Percentiles rank a stretch among this genome's conserved stretches.
These are phyloP conservation scores for Solanum pinnatisectum DNA, from an alignment of 257 asterid genomes.

Conservation along the genomic window DNA sequence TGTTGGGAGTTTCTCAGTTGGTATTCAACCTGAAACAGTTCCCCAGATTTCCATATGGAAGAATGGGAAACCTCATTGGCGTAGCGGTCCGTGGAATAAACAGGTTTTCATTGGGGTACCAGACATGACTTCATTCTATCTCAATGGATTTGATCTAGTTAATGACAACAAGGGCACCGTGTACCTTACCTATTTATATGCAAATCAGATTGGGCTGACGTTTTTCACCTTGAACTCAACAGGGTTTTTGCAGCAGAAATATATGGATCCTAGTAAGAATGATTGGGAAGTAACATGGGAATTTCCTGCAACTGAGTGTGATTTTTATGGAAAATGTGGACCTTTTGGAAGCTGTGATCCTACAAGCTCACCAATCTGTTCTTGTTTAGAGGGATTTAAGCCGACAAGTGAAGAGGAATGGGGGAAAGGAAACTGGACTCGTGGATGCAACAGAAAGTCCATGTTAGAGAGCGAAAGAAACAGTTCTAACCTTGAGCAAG, in stretches of 20 bases:
- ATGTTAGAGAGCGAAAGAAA: conserved; percentile 14
- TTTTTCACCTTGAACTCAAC: conserved; percentile 4
- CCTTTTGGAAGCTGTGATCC: conserved; percentile 24
- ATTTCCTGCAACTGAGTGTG: conserved; percentile 10
- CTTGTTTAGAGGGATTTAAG: conserved; percentile 25
- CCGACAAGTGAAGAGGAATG: conserved; percentile 24
- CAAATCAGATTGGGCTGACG: neutral
- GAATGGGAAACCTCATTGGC: conserved; percentile 19
- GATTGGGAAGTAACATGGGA: conserved; percentile 16
- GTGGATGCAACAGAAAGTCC: conserved; percentile 28
- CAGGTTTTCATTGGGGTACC: conserved; percentile 10
- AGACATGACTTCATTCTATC: conserved; percentile 2
- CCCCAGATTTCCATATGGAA: conserved; percentile 24
- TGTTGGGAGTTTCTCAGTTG: conserved; percentile 12
- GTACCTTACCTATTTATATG: neutral
- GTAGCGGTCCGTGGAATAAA: conserved; percentile 37
- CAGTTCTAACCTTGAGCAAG: conserved; percentile 7
- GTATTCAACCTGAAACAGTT: conserved; percentile 18
- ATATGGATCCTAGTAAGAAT: conserved; percentile 8
- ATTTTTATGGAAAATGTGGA: conserved; percentile 36
- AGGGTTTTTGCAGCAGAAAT: conserved; percentile 10
- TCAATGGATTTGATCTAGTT: neutral
- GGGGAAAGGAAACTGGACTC: conserved; percentile 31
- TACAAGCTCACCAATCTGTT: conserved; percentile 12
- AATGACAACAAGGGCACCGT: neutral